Evolutionary conservation across 805 yeast genomes (phyloP).

Genomic region (Geotrichum ghanense): DNA sequence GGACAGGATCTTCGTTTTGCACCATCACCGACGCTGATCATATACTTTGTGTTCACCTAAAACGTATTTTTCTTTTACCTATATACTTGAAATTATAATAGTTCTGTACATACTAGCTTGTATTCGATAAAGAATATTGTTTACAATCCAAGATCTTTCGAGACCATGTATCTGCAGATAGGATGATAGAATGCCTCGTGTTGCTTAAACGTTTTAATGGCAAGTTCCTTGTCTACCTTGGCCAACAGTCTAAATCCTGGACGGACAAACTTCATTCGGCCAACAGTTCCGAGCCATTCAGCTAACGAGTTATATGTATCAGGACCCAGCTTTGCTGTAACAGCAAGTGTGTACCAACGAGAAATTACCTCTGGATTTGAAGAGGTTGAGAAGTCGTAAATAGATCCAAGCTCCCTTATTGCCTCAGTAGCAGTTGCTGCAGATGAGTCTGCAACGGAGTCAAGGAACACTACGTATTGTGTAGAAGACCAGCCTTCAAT

Average conservation of each 20-base stretch:
- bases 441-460: slow-evolving; percentile 38
- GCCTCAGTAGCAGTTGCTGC: slow-evolving; percentile 25
- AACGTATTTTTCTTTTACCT: too few species aligned
- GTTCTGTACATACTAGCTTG: too few species aligned
- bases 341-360: slow-evolving; percentile 63
- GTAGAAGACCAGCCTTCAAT: slow-evolving; percentile 52
- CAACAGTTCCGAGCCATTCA: slow-evolving; percentile 81
- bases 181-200: slow-evolving; percentile 64
- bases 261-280: slow-evolving; percentile 89
- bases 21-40: too few species aligned
- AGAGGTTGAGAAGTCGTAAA: slow-evolving; percentile 40
- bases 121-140: too few species aligned
- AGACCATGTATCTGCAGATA: slow-evolving; percentile 71
- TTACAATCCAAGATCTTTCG: slow-evolving; percentile 56
- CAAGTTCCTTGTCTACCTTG: slow-evolving; percentile 52
- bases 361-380: slow-evolving; percentile 72
- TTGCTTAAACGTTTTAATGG: slow-evolving; percentile 51
- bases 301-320: slow-evolving; percentile 44
- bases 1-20: too few species aligned
- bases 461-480: slow-evolving; percentile 72
- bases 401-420: slow-evolving; percentile 18
- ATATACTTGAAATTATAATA: too few species aligned
- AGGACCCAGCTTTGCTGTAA: slow-evolving; percentile 38
- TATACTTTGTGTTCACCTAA: too few species aligned
- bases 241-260: slow-evolving; percentile 67